phyloP scores from a whole-genome alignment of 164 flowering plant genomes.

The Houttuynia cordata region DNA sequence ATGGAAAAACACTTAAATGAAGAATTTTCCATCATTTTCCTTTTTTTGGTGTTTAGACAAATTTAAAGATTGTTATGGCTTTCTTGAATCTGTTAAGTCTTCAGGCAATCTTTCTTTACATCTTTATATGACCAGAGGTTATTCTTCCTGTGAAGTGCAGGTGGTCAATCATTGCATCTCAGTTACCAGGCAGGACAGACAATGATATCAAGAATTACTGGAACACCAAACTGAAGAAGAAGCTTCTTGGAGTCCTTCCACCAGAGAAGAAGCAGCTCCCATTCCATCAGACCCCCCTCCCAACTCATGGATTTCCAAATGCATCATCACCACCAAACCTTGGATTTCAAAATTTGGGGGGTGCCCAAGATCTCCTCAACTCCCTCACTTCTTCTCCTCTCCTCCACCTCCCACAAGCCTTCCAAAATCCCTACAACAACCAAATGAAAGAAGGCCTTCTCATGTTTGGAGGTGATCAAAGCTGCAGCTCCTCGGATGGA shows the following conservation, averaged over 20 bases:
- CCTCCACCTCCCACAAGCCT: slow-evolving; percentile 5
- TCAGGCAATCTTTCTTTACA: too few relatives aligned
- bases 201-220: slow-evolving; percentile 81
- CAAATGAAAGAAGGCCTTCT: slow-evolving; percentile 10
- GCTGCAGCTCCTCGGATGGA: slow-evolving; percentile 24
- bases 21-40: background rate
- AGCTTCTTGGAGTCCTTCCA: slow-evolving; percentile 32
- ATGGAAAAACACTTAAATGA: too few relatives aligned
- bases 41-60: background rate
- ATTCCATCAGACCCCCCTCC: slow-evolving; percentile 5
- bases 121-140: background rate
- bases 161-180: slow-evolving; percentile 80
- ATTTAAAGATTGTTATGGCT: too few relatives aligned
- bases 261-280: slow-evolving; percentile 6
- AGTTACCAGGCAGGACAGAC: slow-evolving; percentile 69
- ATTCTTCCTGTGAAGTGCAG: slow-evolving; percentile 20
- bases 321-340: slow-evolving; percentile 1
- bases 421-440: slow-evolving; percentile 3
- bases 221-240: slow-evolving; percentile 82
- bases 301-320: too few relatives aligned
- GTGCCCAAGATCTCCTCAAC: background rate
- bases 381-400: slow-evolving; percentile 1
- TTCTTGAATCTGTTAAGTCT: too few relatives aligned
- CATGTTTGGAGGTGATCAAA: slow-evolving; percentile 22
- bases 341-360: background rate